Percentiles rank a stretch among this genome's conserved stretches.
These are phyloP conservation scores for Crucibulum parvulum DNA, from an alignment of 1,284 basidiomycete species.

Conservation along the genomic window DNA sequence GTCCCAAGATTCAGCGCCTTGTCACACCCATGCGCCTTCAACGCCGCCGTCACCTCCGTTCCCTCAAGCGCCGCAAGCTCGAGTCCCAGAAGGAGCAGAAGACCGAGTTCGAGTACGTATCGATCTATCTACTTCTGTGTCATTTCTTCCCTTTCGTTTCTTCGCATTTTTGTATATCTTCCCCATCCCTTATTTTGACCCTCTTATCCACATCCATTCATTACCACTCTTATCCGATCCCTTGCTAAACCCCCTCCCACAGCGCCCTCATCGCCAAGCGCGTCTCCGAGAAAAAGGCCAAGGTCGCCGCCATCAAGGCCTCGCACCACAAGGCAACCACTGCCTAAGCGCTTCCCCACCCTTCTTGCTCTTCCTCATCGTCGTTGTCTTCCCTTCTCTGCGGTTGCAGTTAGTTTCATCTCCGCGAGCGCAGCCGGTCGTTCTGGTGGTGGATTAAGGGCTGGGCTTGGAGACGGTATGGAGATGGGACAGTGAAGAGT, in stretches of 20 bases:
- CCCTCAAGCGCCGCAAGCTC: conserved; percentile 89
- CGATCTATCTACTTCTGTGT: background rate
- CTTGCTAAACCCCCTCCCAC: background rate
- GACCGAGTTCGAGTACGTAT: conserved; percentile 84
- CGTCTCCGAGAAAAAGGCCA: conserved; percentile 92
- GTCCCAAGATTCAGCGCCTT: conserved; percentile 89
- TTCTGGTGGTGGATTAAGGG: no score
- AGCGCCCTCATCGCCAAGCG: conserved; percentile 88
- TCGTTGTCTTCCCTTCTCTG: background rate
- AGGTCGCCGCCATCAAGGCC: conserved; percentile 81
- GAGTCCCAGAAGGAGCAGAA: conserved; percentile 96
- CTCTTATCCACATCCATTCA: no score
- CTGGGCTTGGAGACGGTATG: no score
- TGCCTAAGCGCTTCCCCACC: background rate
- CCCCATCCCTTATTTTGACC: no score
- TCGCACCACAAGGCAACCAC: conserved; percentile 54
- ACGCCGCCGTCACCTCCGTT: conserved; percentile 92
- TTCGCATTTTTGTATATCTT: background rate
- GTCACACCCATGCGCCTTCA: conserved; percentile 97
- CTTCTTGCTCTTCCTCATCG: background rate
- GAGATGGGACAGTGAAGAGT: no score
- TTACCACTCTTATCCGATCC: no score
- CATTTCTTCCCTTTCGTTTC: background rate
- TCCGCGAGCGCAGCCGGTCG: no score
- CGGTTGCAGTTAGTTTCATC: no score